phyloP scores from a whole-genome alignment of 2,329 filamentous ascomycete species.

The Pseudopithomyces chartarum region DNA sequence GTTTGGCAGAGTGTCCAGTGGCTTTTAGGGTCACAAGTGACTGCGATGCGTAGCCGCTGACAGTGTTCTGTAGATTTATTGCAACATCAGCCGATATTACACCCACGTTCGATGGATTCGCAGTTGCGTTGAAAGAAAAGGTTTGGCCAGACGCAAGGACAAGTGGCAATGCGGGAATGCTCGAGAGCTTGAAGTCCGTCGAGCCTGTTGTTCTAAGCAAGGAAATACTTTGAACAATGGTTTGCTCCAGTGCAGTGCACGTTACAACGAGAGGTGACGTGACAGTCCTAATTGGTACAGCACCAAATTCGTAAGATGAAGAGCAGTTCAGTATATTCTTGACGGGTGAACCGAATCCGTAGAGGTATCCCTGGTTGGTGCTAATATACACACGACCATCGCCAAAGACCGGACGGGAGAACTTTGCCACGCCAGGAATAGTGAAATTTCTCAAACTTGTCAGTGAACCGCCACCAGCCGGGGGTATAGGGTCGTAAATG shows the following conservation, averaged over 20 bases:
- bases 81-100: background rate
- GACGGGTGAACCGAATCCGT: slow-evolving; percentile 62
- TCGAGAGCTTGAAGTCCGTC: slow-evolving; percentile 46
- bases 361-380: slow-evolving; percentile 57
- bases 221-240: slow-evolving; percentile 49
- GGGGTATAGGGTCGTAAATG: slow-evolving; percentile 58
- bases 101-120: slow-evolving; percentile 53
- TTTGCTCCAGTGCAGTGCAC: slow-evolving; percentile 55
- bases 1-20: slow-evolving; percentile 52
- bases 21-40: slow-evolving; percentile 57
- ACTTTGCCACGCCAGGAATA: slow-evolving; percentile 60
- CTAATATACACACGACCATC: slow-evolving; percentile 62
- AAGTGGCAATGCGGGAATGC: slow-evolving; percentile 36
- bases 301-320: slow-evolving; percentile 55
- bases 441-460: slow-evolving; percentile 58
- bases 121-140: slow-evolving; percentile 53
- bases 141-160: slow-evolving; percentile 44
- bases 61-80: slow-evolving; percentile 48
- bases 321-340: slow-evolving; percentile 61
- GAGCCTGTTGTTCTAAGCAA: slow-evolving; percentile 37
- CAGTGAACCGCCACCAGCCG: slow-evolving; percentile 50
- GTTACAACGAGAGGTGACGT: slow-evolving; percentile 46
- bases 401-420: slow-evolving; percentile 63
- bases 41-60: slow-evolving; percentile 53
- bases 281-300: slow-evolving; percentile 47